These are phyloP conservation scores for Huntiella abstrusa DNA, from an alignment of 2,329 filamentous ascomycete genomes.

Conservation along the genomic window DNA sequence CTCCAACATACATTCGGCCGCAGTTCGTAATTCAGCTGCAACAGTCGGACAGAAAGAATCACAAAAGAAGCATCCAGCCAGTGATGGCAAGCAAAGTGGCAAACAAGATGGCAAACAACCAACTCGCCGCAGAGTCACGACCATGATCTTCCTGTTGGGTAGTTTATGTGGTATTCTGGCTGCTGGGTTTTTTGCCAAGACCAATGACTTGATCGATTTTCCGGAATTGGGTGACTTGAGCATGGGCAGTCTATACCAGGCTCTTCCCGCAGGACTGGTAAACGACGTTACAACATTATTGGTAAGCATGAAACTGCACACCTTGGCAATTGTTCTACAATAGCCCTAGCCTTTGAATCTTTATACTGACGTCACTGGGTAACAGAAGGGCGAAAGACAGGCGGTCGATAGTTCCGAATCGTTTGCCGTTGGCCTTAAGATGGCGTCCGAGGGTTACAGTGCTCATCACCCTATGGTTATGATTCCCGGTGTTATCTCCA, in stretches of 20 bases:
- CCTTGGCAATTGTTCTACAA: not conserved
- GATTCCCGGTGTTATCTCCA: constrained; percentile 95
- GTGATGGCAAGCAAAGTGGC: not conserved
- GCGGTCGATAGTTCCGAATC: constrained; percentile 74
- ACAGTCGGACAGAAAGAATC: constrained; percentile 18
- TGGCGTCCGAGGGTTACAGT: constrained; percentile 58
- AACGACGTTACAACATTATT: constrained; percentile 73
- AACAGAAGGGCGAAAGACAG: constrained; percentile 65
- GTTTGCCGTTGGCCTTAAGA: constrained; percentile 75
- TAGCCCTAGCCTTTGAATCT: not conserved
- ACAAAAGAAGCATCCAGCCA: constrained; percentile 5
- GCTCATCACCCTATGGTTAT: constrained; percentile 86
- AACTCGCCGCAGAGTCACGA: constrained; percentile 52
- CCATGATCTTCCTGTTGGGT: constrained; percentile 71
- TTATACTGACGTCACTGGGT: not conserved
- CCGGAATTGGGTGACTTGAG: constrained; percentile 52
- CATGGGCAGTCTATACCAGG: constrained; percentile 72
- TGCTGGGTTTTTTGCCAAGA: constrained; percentile 76
- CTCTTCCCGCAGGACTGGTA: constrained; percentile 56
- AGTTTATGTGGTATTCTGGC: constrained; percentile 78
- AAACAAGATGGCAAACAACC: constrained; percentile 1
- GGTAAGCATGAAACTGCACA: constrained; percentile 28
- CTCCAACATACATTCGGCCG: constrained; percentile 10
- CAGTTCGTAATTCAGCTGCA: constrained; percentile 19
- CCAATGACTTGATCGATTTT: constrained; percentile 75